A percentile compares a stretch with the other conserved stretches of the same genome.
Conservation (phyloP, 2,329 filamentous ascomycete genomes). For the Penicillium sp. region DNA sequence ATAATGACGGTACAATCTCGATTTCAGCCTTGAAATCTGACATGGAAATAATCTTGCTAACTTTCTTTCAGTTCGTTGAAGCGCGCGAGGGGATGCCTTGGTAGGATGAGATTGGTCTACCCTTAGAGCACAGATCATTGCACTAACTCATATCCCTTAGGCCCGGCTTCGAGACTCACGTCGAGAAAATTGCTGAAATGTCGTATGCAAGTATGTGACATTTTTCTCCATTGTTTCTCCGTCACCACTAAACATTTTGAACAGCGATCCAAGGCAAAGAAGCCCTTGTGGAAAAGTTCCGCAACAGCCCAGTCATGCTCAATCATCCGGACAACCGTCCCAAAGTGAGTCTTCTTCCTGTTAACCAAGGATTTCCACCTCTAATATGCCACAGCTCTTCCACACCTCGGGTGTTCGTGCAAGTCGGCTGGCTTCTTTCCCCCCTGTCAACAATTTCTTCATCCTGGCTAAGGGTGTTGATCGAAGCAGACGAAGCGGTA, state of each 20-base stretch:
- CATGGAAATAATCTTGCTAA: slow-evolving; percentile 1
- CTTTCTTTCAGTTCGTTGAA: slow-evolving; percentile 66
- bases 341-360: slow-evolving; percentile 62
- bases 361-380: neutral
- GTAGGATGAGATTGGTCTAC: slow-evolving; percentile 41
- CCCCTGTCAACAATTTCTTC: slow-evolving; percentile 18
- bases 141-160: slow-evolving; percentile 44
- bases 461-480: slow-evolving; percentile 14
- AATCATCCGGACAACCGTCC: slow-evolving; percentile 81
- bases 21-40: neutral
- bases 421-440: slow-evolving; percentile 12
- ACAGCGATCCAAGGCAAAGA: slow-evolving; percentile 89
- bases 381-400: slow-evolving; percentile 55
- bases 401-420: slow-evolving; percentile 43
- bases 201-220: slow-evolving; percentile 84
- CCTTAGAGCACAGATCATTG: neutral
- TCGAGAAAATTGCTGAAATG: slow-evolving; percentile 81
- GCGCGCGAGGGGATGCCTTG: slow-evolving; percentile 72
- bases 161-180: slow-evolving; percentile 73
- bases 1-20: slow-evolving; percentile 67
- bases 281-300: slow-evolving; percentile 90
- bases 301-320: slow-evolving; percentile 95
- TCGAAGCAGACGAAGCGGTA: slow-evolving; percentile 12
- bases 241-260: neutral
- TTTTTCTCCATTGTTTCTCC: neutral